These are phyloP conservation scores for Fraxinus latifolia DNA, from an alignment of 305 asterid genomes.

Conservation along the genomic window DNA sequence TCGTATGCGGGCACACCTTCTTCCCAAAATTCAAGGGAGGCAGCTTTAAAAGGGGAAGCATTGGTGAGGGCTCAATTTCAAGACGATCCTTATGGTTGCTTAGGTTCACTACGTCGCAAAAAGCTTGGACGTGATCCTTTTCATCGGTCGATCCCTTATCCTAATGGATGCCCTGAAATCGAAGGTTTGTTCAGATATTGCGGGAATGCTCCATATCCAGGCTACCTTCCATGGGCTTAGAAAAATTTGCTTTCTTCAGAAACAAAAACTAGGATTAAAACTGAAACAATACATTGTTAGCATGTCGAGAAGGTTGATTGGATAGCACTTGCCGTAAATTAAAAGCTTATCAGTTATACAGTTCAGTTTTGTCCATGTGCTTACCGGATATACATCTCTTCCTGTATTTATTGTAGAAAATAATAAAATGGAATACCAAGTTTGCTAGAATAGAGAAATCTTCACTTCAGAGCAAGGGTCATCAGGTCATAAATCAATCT, in stretches of 20 bases:
- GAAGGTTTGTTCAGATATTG: conserved; percentile 77
- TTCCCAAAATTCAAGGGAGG: conserved; percentile 61
- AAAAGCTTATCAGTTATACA: not conserved
- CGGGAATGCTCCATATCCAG: conserved; percentile 66
- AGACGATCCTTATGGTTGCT: conserved; percentile 84
- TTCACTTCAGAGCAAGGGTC: not conserved
- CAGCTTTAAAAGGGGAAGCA: conserved; percentile 86
- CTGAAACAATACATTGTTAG: not conserved
- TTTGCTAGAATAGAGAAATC: not conserved
- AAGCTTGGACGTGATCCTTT: conserved; percentile 82
- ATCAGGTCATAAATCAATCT: too few species aligned
- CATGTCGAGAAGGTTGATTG: not conserved
- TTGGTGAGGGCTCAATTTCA: conserved; percentile 68
- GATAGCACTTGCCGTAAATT: not conserved
- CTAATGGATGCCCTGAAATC: conserved; percentile 91
- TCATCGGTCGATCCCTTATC: conserved; percentile 87
- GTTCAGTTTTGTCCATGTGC: not conserved
- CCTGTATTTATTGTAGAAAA: not conserved
- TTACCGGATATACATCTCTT: not conserved
- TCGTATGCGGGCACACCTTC: conserved; percentile 79
- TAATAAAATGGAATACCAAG: not conserved
- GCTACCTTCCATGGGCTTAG: conserved; percentile 68
- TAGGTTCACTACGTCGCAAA: conserved; percentile 63
- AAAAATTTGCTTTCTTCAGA: not conserved
- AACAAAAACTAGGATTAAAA: not conserved